Base-by-base conservation (phyloP, 1,284 basidiomycete genomes). In the Microbotryum scabiosae region DNA sequence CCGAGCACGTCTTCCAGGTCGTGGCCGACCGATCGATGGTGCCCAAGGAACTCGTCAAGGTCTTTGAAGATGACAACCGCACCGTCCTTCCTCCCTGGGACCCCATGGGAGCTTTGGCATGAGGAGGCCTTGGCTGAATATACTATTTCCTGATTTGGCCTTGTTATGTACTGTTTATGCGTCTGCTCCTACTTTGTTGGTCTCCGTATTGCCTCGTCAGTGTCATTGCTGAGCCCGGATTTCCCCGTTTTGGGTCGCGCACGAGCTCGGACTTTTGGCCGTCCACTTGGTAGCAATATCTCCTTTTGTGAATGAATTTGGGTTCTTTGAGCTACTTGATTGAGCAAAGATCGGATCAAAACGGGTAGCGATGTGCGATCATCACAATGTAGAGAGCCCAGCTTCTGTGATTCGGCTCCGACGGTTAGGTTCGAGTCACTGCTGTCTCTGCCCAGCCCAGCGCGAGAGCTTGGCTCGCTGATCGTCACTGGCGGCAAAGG, bases 1-100 rank as follows among this genome's bases (percentile, higher is more conserved):
- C 87, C 64, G 81, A 97, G 84, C 90, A 74, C 67, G 86, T 83
- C 41, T 92, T 88, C 76, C 90, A 92, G 75, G 83, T 93, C 32
- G 91, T 94, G 12, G 83, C 90, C 9, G 89, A 88, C 43, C 86
- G 85, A 48, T 54, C 54, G 16, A 43, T 55, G 41, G 87, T 88
- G 41, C 84, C 87, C 21, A 85, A 82, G 75, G 85, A 88, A 54
- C 85, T 91, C 57, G 82, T 86, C 48, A 82, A 85, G 71, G 82
- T 93, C n/a, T 86, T 83, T 61, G 88, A 94, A 69, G 75, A 78
- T 20, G 82, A 79, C 9, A 78, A 88, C 49, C 76, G 78, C 60
- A 47, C 48, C 12, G 76, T 82, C 32, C 76, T 93, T 44, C 85
- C 89, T 12, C 81, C 86, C 51, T 94, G 90, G 90, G 90, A 70